Conservation (phyloP, 768 basidiomycete genomes). For the Boletus eberwhitei region DNA sequence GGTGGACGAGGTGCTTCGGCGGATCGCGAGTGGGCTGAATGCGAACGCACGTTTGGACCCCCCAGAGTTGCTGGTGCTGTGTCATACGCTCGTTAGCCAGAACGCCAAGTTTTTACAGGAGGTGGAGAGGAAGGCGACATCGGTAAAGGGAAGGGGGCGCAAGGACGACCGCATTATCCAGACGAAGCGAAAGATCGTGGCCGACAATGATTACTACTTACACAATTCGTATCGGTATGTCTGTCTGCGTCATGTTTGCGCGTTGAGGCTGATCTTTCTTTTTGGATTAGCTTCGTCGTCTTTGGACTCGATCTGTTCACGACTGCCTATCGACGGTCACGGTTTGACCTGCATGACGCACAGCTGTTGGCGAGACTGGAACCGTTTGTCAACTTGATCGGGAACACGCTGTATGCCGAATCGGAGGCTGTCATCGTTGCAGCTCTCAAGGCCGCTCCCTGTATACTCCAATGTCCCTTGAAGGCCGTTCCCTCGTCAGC, state of each 20-base stretch:
- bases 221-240: constrained; percentile 85
- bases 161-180: constrained; percentile 72
- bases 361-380: constrained; percentile 80
- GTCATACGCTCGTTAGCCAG: constrained; percentile 86
- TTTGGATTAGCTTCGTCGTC: constrained; percentile 63
- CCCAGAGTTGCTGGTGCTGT: constrained; percentile 71
- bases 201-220: constrained; percentile 65
- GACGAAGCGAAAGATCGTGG: constrained; percentile 59
- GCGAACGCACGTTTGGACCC: constrained; percentile 71
- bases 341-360: constrained; percentile 78
- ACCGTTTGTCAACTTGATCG: constrained; percentile 80
- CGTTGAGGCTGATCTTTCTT: not conserved
- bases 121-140: constrained; percentile 37
- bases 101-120: constrained; percentile 85
- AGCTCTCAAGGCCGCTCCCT: constrained; percentile 75
- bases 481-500: constrained; percentile 70
- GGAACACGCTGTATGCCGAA: constrained; percentile 88
- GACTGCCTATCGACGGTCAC: constrained; percentile 79
- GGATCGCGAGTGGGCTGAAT: constrained; percentile 82
- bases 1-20: constrained; percentile 84
- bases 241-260: not conserved
- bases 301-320: constrained; percentile 92
- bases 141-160: constrained; percentile 23
- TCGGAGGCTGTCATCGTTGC: constrained; percentile 70
- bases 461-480: constrained; percentile 81